Conservation (phyloP, 495 filamentous ascomycete genomes). For the Aspergillus baeticus region DNA sequence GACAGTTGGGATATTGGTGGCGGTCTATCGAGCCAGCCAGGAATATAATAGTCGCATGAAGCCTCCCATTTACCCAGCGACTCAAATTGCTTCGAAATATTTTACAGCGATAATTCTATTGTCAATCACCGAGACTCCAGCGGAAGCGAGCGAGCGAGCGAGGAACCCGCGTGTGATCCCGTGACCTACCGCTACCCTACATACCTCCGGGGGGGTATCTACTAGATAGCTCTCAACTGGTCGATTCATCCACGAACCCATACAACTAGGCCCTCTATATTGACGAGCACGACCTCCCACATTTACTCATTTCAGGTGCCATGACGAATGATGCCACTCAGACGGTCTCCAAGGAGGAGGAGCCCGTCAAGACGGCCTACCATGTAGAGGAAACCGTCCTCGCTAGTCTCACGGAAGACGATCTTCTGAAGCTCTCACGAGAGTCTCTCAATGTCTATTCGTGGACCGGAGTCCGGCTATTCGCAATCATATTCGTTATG, state of each 20-base stretch:
- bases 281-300: too few species aligned
- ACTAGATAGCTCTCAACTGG: too few species aligned
- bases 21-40: not conserved
- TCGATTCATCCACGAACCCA: too few species aligned
- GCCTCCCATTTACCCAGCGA: not conserved
- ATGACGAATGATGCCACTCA: constrained; percentile 3
- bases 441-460: constrained; percentile 32
- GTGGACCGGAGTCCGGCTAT: constrained; percentile 33
- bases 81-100: not conserved
- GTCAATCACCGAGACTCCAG: too few species aligned
- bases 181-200: too few species aligned
- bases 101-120: not conserved
- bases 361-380: constrained; percentile 18
- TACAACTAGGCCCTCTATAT: too few species aligned
- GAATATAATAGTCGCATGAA: not conserved
- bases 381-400: constrained; percentile 37
- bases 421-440: constrained; percentile 30
- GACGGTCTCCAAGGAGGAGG: not conserved
- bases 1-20: not conserved
- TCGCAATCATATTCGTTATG: constrained; percentile 38
- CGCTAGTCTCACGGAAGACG: constrained; percentile 39
- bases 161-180: too few species aligned
- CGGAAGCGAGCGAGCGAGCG: too few species aligned
- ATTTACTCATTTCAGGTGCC: not conserved
- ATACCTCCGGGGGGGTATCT: too few species aligned